phyloP scores from a whole-genome alignment of 768 basidiomycete genomes.

The Phanerochaete sordida region DNA sequence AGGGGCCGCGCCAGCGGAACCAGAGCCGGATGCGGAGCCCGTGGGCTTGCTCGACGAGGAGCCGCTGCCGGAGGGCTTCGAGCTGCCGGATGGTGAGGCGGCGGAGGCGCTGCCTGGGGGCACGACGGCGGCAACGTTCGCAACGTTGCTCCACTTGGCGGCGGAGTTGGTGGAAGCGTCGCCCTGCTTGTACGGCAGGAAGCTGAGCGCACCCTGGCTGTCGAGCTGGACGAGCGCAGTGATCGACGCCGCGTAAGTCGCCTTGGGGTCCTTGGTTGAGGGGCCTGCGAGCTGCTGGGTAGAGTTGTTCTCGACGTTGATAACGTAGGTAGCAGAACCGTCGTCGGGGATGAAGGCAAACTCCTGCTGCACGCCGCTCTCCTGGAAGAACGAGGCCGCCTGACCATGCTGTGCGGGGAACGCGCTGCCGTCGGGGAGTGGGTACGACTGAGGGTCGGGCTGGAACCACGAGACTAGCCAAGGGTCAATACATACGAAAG shows the following conservation, averaged over 20 bases:
- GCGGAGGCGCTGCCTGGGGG: constrained; percentile 14
- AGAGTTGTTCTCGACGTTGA: constrained; percentile 71
- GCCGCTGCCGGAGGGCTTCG: not conserved
- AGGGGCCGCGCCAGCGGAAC: not conserved
- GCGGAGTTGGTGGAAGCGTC: constrained; percentile 39
- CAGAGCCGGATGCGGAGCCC: not conserved
- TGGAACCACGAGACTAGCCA: constrained; percentile 74
- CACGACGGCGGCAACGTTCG: constrained; percentile 38
- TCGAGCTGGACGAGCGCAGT: constrained; percentile 66
- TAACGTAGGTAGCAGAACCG: constrained; percentile 65
- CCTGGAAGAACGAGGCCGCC: constrained; percentile 66
- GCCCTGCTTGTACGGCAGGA: constrained; percentile 53
- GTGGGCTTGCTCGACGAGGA: not conserved
- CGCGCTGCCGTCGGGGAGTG: constrained; percentile 37
- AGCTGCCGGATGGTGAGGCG: not conserved
- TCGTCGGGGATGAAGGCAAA: constrained; percentile 80
- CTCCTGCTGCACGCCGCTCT: constrained; percentile 58
- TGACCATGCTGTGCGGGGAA: constrained; percentile 72
- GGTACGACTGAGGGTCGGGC: constrained; percentile 58
- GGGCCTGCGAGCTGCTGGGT: constrained; percentile 63
- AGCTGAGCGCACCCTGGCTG: constrained; percentile 55
- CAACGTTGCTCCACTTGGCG: constrained; percentile 48
- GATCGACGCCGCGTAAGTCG: constrained; percentile 62
- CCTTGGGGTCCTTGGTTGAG: constrained; percentile 49
- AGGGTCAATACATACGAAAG: not conserved